These are phyloP conservation scores for Apophysomyces elegans DNA, from an alignment of 371 early-diverging fungal genomes.

Conservation along the genomic window DNA sequence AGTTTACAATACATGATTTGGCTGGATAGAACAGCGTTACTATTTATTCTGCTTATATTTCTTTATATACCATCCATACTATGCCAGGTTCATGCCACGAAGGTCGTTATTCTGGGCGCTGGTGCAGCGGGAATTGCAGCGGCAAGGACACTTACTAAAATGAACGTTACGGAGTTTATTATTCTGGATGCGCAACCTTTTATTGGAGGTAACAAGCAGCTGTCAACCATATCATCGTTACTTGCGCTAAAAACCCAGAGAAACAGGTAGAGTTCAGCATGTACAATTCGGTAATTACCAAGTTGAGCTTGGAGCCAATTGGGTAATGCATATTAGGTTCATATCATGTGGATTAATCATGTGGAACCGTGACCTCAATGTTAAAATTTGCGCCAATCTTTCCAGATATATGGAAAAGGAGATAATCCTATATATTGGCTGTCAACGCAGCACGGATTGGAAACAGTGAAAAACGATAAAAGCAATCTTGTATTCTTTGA, in stretches of 20 bases:
- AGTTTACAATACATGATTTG: neutral
- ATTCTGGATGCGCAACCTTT: slow-evolving; percentile 45
- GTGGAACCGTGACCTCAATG: neutral
- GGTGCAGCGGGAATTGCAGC: slow-evolving; percentile 52
- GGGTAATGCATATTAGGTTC: slow-evolving; percentile 32
- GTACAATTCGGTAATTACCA: slow-evolving; percentile 28
- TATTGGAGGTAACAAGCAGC: slow-evolving; percentile 35
- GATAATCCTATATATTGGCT: slow-evolving; percentile 45
- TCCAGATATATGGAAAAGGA: slow-evolving; percentile 52
- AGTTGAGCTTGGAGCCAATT: slow-evolving; percentile 54
- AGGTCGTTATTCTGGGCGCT: slow-evolving; percentile 49
- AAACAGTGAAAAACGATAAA: slow-evolving; percentile 44
- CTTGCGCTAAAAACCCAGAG: neutral
- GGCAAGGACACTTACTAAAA: slow-evolving; percentile 27
- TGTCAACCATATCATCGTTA: neutral
- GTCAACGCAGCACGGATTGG: slow-evolving; percentile 38
- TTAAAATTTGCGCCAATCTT: neutral
- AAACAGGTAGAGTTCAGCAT: slow-evolving; percentile 47
- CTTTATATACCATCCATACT: neutral
- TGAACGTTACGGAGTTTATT: slow-evolving; percentile 36
- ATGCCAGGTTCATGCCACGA: slow-evolving; percentile 16
- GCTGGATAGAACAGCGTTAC: too few relatives aligned
- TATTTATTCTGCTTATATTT: neutral
- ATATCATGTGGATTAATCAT: neutral
- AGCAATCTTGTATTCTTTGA: slow-evolving; percentile 40